A percentile compares a stretch with the other conserved stretches of the same genome.
These are phyloP conservation scores for Moesziomyces parantarcticus DNA, from an alignment of 1,284 basidiomycete genomes.

Conservation along the genomic window DNA sequence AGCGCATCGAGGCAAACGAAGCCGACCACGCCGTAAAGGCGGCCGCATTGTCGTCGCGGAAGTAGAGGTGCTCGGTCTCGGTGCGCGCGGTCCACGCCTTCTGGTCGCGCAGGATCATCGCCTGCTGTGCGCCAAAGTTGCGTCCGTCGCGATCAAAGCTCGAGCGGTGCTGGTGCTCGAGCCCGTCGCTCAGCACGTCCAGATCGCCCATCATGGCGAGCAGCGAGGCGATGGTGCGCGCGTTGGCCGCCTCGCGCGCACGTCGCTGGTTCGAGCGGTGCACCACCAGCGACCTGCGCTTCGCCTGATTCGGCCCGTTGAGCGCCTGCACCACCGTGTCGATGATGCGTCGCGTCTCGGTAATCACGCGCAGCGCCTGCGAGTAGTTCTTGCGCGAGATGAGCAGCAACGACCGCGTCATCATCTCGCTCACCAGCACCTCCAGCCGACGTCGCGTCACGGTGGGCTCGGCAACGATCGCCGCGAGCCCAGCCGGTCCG, in stretches of 20 bases:
- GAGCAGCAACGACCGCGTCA: constrained; percentile 59
- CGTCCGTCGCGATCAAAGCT: constrained; percentile 57
- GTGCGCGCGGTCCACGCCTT: constrained; percentile 61
- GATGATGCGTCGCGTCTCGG: constrained; percentile 61
- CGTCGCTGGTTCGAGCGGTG: constrained; percentile 40
- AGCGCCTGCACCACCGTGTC: constrained; percentile 60
- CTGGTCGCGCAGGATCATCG: constrained; percentile 62
- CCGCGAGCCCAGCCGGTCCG: constrained; percentile 46
- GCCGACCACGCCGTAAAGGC: constrained; percentile 52
- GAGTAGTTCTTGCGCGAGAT: constrained; percentile 58
- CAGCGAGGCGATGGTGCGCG: constrained; percentile 52
- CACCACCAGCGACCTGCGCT: constrained; percentile 22
- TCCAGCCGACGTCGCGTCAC: constrained; percentile 61
- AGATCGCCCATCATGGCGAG: constrained; percentile 61
- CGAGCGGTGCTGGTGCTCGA: constrained; percentile 50
- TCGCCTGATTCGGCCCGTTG: constrained; percentile 34
- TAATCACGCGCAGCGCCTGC: constrained; percentile 57
- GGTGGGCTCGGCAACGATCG: constrained; percentile 55
- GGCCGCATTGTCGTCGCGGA: constrained; percentile 58
- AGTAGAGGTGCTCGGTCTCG: constrained; percentile 54
- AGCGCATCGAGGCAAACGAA: constrained; percentile 42
- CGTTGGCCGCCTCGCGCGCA: constrained; percentile 52
- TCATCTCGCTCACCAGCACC: constrained; percentile 63
- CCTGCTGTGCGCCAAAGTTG: constrained; percentile 63
- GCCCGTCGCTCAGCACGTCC: constrained; percentile 54